Evolutionary conservation across 2,329 filamentous ascomycete species (phyloP), one percentile per base, ranked within the genome.

Genomic region (Hymenoscyphus infarciens): DNA sequence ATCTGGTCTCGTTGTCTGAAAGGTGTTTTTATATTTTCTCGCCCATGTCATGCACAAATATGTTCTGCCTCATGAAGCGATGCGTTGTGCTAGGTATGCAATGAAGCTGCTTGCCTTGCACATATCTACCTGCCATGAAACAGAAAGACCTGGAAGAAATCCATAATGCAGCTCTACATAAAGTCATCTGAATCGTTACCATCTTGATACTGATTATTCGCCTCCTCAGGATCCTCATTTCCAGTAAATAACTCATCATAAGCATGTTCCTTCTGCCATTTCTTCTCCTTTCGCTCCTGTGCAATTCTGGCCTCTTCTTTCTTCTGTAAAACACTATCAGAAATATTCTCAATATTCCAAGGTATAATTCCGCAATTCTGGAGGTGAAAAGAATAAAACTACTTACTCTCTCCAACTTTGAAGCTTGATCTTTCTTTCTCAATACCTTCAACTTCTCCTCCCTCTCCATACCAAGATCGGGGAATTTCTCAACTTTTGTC

Each of bases 241-340:
- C 96, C 92, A 4, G 84, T 86, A 76, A 97, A 92, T 60, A 97
- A 77, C 56, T 97, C 92, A 74, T 98, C 95, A 76, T 99, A 99
- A 1, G 93, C 94, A 77, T 99, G 94, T n/a, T 97, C 92, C 78
- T 95, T 95, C 77, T 96, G 91, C 83, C 87, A 96, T 76, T 96
- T 96, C 78, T 94, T 85, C 77, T 96, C 89, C 76, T 91, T 90
- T 67, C 91, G 84, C 79, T 97, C 91, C 76, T 92, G 88, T 57
- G 87, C 84, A 56, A 92, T 75, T 42, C 81, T 80, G 0, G 85
- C 86, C 71, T 95, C 91, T 75, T 93, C 89, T 74, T 92, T 92
- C 77, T 85, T 88, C 89, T 91, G 49, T 53, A 13, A 35, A 15
- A 10, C n/a, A 19, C 4, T 2, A 57, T 42, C n/a, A 56, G 15